These are phyloP conservation scores for Scedosporium dehoogii DNA, from an alignment of 2,329 filamentous ascomycete species.

Conservation along the genomic window DNA sequence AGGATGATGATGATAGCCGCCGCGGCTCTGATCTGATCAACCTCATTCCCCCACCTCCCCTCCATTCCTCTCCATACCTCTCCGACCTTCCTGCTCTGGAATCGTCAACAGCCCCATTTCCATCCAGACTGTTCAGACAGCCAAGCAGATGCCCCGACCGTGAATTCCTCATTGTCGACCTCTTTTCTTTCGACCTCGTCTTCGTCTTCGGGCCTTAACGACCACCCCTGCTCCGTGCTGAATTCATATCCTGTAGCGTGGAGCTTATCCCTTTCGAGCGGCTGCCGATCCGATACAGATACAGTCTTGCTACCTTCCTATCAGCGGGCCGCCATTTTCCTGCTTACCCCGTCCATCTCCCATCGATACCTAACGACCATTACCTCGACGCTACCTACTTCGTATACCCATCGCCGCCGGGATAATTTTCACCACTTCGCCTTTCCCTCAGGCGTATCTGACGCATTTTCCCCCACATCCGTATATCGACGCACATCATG, in stretches of 20 bases:
- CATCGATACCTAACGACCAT: not conserved
- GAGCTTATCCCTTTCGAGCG: not conserved
- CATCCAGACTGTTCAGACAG: not conserved
- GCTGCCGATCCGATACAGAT: not conserved
- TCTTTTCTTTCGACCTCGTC: not conserved
- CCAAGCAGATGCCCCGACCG: not conserved
- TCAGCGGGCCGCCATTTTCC: not conserved
- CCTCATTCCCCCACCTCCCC: not conserved
- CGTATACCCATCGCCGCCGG: too few species aligned
- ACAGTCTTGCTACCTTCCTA: not conserved
- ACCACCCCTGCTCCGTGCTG: not conserved
- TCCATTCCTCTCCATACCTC: not conserved
- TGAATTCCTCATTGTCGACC: not conserved
- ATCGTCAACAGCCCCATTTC: not conserved
- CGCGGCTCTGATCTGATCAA: not conserved
- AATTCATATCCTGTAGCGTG: not conserved
- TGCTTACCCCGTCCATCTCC: not conserved
- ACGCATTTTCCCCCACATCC: not conserved
- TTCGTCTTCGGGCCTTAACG: not conserved
- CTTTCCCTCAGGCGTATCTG: too few species aligned
- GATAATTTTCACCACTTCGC: too few species aligned
- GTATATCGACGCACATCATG: not conserved
- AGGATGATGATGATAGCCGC: not conserved
- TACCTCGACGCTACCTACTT: too few species aligned
- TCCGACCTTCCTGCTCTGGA: not conserved